Conservation (phyloP, 164 flowering plant genomes). For the Vitis cinerea region DNA sequence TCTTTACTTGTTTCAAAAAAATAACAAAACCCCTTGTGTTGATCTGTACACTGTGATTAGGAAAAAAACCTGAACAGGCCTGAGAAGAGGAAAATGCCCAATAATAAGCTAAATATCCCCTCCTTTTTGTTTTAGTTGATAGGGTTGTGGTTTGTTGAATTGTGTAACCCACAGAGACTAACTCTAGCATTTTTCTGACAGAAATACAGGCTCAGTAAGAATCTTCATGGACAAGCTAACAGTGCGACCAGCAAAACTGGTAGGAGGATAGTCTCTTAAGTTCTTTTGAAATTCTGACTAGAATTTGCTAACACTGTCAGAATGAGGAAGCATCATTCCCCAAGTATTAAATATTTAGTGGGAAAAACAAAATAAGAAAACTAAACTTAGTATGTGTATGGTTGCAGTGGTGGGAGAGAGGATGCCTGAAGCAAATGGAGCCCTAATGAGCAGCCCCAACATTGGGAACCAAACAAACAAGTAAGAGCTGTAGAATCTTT, state of each 20-base stretch:
- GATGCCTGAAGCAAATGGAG: constrained; percentile 49
- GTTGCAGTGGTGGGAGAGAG: constrained; percentile 43
- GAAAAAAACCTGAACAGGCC: too few relatives aligned
- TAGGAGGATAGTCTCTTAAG: constrained; percentile 28
- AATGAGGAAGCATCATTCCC: neutral
- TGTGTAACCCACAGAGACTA: constrained; percentile 3
- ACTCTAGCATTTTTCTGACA: constrained; percentile 32
- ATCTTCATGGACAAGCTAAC: constrained; percentile 68
- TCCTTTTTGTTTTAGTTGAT: too few relatives aligned
- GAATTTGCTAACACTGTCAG: neutral
- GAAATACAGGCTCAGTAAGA: constrained; percentile 92
- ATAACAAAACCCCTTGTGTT: too few relatives aligned
- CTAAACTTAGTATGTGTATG: constrained; percentile 21
- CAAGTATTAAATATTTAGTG: neutral
- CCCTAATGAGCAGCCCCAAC: constrained; percentile 40
- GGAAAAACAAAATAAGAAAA: neutral
- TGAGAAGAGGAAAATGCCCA: too few relatives aligned
- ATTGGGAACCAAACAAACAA: constrained; percentile 57
- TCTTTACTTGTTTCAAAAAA: too few relatives aligned
- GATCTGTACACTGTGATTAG: too few relatives aligned
- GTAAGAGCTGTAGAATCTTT: constrained; percentile 31
- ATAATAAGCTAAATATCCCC: too few relatives aligned
- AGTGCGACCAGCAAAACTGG: constrained; percentile 50
- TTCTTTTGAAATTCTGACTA: neutral
- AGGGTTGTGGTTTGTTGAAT: too few relatives aligned